Conservation (phyloP, 1,139 yeast genomes). For the Scheffersomyces insectosa region DNA sequence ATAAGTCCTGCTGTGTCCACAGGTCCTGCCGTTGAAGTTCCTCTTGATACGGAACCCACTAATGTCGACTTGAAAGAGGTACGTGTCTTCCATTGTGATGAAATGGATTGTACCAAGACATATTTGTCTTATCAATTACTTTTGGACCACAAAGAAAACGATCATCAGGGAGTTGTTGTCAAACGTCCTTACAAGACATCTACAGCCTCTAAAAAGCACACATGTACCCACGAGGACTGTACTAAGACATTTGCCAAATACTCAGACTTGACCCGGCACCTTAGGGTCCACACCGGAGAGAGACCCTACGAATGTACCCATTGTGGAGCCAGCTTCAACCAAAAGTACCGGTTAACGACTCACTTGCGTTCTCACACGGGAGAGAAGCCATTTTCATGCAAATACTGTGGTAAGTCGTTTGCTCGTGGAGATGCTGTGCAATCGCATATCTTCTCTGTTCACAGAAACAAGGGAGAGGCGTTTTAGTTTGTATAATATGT, state of each 20-base stretch:
- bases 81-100: slow-evolving; percentile 16
- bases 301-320: slow-evolving; percentile 23
- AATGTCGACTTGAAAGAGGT: slow-evolving; percentile 7
- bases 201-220: slow-evolving; percentile 16
- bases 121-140: slow-evolving; percentile 11
- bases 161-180: slow-evolving; percentile 7
- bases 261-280: slow-evolving; percentile 26
- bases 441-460: slow-evolving; percentile 22
- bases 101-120: slow-evolving; percentile 11
- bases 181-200: slow-evolving; percentile 14
- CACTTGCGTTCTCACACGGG: slow-evolving; percentile 28
- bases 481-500: not conserved
- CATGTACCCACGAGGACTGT: slow-evolving; percentile 18
- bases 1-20: slow-evolving; percentile 1
- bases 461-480: slow-evolving; percentile 7
- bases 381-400: slow-evolving; percentile 27
- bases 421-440: slow-evolving; percentile 31
- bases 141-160: slow-evolving; percentile 8
- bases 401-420: slow-evolving; percentile 24
- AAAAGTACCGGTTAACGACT: slow-evolving; percentile 27
- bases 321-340: slow-evolving; percentile 25
- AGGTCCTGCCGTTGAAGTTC: slow-evolving; percentile 1
- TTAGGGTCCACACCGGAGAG: slow-evolving; percentile 28
- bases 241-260: slow-evolving; percentile 20
- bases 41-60: not conserved